Evolutionary conservation across 2,329 filamentous ascomycete genomes (phyloP), one percentile per base, ranked within the genome.

Genomic region (Pseudopyrenochaeta lycopersici): DNA sequence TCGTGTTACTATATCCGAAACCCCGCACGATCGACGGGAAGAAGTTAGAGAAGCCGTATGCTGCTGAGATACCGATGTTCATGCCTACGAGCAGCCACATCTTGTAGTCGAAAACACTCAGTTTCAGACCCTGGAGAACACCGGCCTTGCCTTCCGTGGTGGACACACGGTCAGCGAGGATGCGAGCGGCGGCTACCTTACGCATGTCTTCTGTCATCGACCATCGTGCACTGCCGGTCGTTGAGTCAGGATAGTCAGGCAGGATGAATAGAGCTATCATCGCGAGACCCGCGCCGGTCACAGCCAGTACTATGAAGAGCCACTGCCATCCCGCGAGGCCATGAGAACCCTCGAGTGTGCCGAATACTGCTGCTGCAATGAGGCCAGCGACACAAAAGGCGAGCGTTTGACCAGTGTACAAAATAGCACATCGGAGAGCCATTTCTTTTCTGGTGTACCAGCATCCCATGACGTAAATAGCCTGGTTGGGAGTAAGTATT

Each of bases 401-500:
- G 23, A 49, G 46, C n/a, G 29, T 33, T 41, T 31, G 46, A 20
- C 46, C 46, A 17, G 46, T 31, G 15, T 48, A 48, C 4, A 48
- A 21, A 31, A 48, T 40, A 18, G 35, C 27, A 11, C 17, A 30
- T 4, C 46, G 33, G 3, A 62, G 50, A 5, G 66, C 65, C 36
- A 71, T 52, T 40, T 74, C 71, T 39, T 81, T 80, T 44, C 85
- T 80, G 2, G 85, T 88, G 67, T 88, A 88, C 81, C 23, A 27
- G 9, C 23, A 27, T 9, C 23, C 85, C 45, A 47, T 36, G 3
- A 47, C 23, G 18, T 47, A 47, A 23, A 47, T 38, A 14, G 45
- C 45, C 31, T 88, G 58, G 85, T 83, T 0, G 83, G 85, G 32
- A 88, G 77, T 36, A 87, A 82, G 44, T 87, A 78, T 11, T 87